Conservation (phyloP, 768 basidiomycete genomes). For the Mycena pura region DNA sequence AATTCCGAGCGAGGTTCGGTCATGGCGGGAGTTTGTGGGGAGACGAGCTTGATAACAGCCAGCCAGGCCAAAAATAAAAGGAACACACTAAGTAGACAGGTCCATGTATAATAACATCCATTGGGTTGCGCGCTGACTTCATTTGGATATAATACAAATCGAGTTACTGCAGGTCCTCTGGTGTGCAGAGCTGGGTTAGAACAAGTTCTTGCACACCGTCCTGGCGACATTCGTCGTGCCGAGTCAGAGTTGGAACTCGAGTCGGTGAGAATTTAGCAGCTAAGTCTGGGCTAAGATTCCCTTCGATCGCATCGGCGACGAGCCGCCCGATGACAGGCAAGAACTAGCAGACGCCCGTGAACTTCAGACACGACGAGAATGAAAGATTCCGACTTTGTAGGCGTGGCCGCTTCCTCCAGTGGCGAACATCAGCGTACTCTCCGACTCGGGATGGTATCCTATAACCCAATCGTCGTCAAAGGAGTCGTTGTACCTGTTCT, state of each 20-base stretch:
- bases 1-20: slow-evolving; percentile 89
- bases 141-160: neutral
- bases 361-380: slow-evolving; percentile 12
- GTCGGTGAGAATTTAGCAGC: slow-evolving; percentile 68
- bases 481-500: slow-evolving; percentile 85
- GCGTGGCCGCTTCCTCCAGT: slow-evolving; percentile 91
- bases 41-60: slow-evolving; percentile 56
- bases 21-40: slow-evolving; percentile 92
- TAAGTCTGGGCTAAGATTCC: slow-evolving; percentile 59
- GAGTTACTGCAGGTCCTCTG: slow-evolving; percentile 47
- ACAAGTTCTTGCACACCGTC: slow-evolving; percentile 46
- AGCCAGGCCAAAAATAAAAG: slow-evolving; percentile 34
- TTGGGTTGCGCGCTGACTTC: neutral
- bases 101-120: slow-evolving; percentile 21
- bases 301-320: slow-evolving; percentile 75
- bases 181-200: slow-evolving; percentile 55
- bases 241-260: slow-evolving; percentile 42
- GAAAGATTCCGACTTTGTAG: slow-evolving; percentile 65
- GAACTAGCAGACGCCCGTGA: slow-evolving; percentile 61
- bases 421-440: slow-evolving; percentile 73
- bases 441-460: slow-evolving; percentile 61
- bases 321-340: slow-evolving; percentile 83
- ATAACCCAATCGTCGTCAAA: slow-evolving; percentile 91
- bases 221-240: slow-evolving; percentile 47
- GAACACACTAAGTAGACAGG: slow-evolving; percentile 21